These are phyloP conservation scores for sunflower (Helianthus annuus) DNA, from an alignment of 129 eudicot genomes.

Conservation along the genomic window HanXRQr2.0-SUNRISE NC_035440.2:121739707-121740206, in stretches of 20 bases:
- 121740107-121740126: constrained; percentile 15
- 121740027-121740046: not conserved
- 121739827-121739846: not conserved
- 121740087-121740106: not conserved
- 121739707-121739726: constrained; percentile 10
- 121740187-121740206: not conserved
- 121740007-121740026: not conserved
- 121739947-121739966: not conserved
- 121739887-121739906: not conserved
- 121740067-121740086: constrained; percentile 19
- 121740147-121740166: not conserved
- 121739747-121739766: not conserved
- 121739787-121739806: not conserved
- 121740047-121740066: constrained; percentile 6
- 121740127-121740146: constrained; percentile 1
- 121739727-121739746: not conserved
- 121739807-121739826: not conserved
- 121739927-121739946: not conserved
- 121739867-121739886: not conserved
- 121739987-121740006: not conserved
- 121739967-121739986: not conserved
- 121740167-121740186: constrained; percentile 9
- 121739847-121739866: not conserved
- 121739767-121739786: constrained; percentile 9
- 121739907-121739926: not conserved